phyloP scores from a whole-genome alignment of 2,329 filamentous ascomycete genomes.

The Sporothrix curviconia region DNA sequence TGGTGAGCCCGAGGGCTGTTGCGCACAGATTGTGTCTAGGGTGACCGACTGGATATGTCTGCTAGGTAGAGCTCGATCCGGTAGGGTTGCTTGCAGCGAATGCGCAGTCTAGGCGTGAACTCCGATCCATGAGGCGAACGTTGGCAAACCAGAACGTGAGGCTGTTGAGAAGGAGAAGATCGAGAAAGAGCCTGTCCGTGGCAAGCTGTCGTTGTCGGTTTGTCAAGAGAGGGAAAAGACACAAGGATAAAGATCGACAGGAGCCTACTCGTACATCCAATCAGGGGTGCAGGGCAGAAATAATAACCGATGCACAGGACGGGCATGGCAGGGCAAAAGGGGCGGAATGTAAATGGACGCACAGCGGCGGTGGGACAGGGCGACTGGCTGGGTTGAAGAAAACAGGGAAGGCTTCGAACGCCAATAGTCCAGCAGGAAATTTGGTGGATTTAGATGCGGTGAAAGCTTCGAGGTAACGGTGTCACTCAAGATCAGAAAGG shows the following conservation, averaged over 20 bases:
- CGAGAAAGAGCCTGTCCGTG: background rate
- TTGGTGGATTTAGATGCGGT: background rate
- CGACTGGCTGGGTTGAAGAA: background rate
- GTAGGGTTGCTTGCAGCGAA: background rate
- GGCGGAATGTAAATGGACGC: too few relatives aligned
- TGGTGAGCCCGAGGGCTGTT: background rate
- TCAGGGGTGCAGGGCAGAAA: slow-evolving; percentile 7
- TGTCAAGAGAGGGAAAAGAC: background rate
- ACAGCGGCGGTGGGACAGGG: too few relatives aligned
- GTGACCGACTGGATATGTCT: too few relatives aligned
- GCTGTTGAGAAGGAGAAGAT: too few relatives aligned
- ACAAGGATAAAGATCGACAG: slow-evolving; percentile 12
- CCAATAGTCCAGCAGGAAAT: background rate
- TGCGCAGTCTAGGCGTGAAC: background rate
- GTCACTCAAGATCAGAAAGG: slow-evolving; percentile 3
- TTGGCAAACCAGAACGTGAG: too few relatives aligned
- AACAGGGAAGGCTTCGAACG: background rate
- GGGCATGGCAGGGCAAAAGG: background rate
- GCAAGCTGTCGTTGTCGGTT: background rate
- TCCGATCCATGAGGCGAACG: background rate
- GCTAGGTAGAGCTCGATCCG: background rate
- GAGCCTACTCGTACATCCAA: background rate
- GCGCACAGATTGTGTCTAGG: slow-evolving; percentile 1
- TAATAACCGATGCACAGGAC: background rate
- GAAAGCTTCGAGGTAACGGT: slow-evolving; percentile 9